Percentiles rank a stretch among this genome's conserved stretches.
Evolutionary conservation across 2,329 filamentous ascomycete species (phyloP).

Genomic region (Epichloe hybrida): DNA sequence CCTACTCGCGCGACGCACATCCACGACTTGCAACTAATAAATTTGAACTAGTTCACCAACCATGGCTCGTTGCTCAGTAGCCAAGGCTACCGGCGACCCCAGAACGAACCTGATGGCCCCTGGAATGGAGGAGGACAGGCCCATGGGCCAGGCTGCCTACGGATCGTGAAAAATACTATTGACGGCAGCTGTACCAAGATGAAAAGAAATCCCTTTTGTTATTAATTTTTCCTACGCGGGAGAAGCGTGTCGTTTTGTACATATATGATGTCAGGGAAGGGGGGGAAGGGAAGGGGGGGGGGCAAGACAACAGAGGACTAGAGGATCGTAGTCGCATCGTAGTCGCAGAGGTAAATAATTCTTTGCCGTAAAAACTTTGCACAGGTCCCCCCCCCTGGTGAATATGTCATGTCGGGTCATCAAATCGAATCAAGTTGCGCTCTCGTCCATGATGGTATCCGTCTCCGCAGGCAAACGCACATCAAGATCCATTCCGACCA

Average conservation of each 20-base stretch:
- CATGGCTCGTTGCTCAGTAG: constrained; percentile 93
- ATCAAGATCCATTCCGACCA: background rate
- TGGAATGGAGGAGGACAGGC: constrained; percentile 50
- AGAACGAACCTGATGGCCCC: constrained; percentile 69
- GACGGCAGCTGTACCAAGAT: constrained; percentile 21
- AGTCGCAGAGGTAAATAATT: constrained; percentile 12
- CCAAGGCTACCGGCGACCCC: constrained; percentile 71
- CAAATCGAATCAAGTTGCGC: too few species aligned
- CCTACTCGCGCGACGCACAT: too few species aligned
- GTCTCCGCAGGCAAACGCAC: background rate
- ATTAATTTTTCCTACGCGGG: constrained; percentile 10
- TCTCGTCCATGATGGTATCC: background rate
- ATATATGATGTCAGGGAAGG: constrained; percentile 21
- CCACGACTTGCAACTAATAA: background rate
- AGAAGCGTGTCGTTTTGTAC: constrained; percentile 19
- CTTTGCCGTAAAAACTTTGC: background rate
- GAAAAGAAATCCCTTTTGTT: constrained; percentile 20
- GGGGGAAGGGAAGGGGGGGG: background rate
- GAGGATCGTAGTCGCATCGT: background rate
- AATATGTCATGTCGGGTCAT: background rate
- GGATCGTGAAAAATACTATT: constrained; percentile 28
- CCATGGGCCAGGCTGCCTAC: constrained; percentile 47
- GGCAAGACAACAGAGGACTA: background rate
- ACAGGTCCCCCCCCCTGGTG: background rate
- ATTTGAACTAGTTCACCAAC: constrained; percentile 64